Percentiles rank a stretch among this genome's conserved stretches.
These are phyloP conservation scores for Trypethelium eluteriae DNA, from an alignment of 495 filamentous ascomycete genomes.

Conservation along the genomic window DNA sequence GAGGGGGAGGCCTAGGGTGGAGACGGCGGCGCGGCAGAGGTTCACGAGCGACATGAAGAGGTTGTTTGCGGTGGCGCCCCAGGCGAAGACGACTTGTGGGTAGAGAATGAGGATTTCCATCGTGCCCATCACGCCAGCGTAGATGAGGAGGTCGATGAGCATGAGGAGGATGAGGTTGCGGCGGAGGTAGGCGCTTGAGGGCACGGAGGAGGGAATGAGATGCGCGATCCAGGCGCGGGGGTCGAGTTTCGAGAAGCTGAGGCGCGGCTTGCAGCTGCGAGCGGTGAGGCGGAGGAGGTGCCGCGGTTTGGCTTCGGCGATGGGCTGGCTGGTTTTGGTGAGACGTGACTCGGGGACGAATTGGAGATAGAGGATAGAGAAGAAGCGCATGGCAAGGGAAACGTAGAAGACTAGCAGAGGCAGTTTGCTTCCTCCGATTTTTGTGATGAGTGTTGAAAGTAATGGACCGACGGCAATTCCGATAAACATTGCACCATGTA, in stretches of 20 bases:
- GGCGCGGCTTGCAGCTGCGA: neutral
- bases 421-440: neutral
- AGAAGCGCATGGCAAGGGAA: neutral
- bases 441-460: neutral
- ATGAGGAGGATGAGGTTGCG: constrained; percentile 15
- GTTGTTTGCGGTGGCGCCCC: constrained; percentile 3
- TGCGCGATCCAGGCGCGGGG: constrained; percentile 1
- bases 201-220: neutral
- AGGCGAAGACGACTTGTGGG: constrained; percentile 12
- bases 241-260: neutral
- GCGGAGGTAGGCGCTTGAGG: neutral
- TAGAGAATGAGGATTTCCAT: constrained; percentile 12
- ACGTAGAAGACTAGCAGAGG: constrained; percentile 12
- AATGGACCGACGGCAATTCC: constrained; percentile 16
- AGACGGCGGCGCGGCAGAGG: constrained; percentile 13
- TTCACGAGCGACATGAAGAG: constrained; percentile 16
- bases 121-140: constrained; percentile 13
- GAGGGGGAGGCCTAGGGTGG: constrained; percentile 13
- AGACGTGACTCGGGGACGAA: neutral
- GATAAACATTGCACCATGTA: constrained; percentile 16
- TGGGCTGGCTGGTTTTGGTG: neutral
- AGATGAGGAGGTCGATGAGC: constrained; percentile 11
- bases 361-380: neutral
- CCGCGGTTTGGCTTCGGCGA: neutral
- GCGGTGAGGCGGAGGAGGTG: neutral